These are phyloP conservation scores for Penicilliopsis zonata DNA, from an alignment of 495 filamentous ascomycete genomes.

Conservation along the genomic window DNA sequence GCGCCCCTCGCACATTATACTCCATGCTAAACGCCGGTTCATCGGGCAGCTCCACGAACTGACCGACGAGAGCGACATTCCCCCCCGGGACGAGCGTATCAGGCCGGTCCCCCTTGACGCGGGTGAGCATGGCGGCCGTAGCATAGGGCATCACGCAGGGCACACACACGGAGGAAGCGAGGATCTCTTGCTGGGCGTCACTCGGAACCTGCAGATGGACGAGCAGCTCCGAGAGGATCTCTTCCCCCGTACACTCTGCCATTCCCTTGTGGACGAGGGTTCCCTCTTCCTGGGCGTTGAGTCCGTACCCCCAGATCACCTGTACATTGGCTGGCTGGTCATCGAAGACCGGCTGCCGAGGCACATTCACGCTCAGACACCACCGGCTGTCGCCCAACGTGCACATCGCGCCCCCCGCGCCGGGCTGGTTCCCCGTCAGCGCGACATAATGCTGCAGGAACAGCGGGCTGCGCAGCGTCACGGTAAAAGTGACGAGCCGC, in stretches of 20 bases:
- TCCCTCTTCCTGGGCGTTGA: conserved; percentile 14
- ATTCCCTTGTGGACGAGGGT: conserved; percentile 28
- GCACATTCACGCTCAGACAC: conserved; percentile 22
- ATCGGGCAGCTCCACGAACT: conserved; percentile 29
- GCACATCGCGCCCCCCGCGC: conserved; percentile 19
- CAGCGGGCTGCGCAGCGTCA: conserved; percentile 18
- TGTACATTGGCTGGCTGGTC: conserved; percentile 15
- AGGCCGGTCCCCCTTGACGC: conserved; percentile 19
- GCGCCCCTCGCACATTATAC: conserved; percentile 28
- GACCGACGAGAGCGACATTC: conserved; percentile 28
- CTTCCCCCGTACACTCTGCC: conserved; percentile 21
- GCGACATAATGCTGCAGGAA: conserved; percentile 17
- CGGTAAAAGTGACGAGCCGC: conserved; percentile 24
- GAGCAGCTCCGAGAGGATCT: conserved; percentile 26
- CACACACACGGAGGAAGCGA: conserved; percentile 10
- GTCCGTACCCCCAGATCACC: conserved; percentile 27
- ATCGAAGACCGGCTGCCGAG: conserved; percentile 24
- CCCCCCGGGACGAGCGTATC: conserved; percentile 15
- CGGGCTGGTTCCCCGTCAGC: conserved; percentile 18
- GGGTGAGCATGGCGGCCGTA: conserved; percentile 20
- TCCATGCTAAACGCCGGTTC: conserved; percentile 28
- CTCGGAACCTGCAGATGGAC: conserved; percentile 14
- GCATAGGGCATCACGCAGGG: conserved; percentile 23
- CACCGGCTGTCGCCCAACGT: conserved; percentile 24
- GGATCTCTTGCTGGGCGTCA: conserved; percentile 7